Percentiles rank a stretch among this genome's conserved stretches.
These are phyloP conservation scores for Camellia japonica DNA, from an alignment of 148 eudicot species.

Conservation along the genomic window DNA sequence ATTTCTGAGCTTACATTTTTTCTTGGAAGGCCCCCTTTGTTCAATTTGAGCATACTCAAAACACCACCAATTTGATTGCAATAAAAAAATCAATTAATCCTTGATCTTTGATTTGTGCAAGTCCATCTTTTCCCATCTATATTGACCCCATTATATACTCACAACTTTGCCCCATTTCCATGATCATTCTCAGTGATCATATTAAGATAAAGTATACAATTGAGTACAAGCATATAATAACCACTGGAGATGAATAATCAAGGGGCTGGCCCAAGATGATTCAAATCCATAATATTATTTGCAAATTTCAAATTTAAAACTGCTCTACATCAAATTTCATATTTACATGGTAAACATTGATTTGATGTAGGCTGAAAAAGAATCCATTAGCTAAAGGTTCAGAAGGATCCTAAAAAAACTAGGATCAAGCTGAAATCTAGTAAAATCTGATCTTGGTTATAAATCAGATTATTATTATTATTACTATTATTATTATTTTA, in stretches of 20 bases:
- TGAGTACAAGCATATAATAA: background rate
- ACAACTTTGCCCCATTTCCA: background rate
- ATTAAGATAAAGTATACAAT: background rate
- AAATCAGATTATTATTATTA: too few species aligned
- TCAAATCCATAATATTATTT: background rate
- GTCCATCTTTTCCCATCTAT: background rate
- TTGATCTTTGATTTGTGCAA: background rate
- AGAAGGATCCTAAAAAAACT: background rate
- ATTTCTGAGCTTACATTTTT: too few species aligned
- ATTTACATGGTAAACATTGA: background rate
- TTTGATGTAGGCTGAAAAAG: background rate
- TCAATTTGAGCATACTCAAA: too few species aligned
- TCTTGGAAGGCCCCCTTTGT: too few species aligned
- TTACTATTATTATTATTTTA: too few species aligned
- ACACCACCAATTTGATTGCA: too few species aligned
- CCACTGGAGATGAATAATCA: background rate
- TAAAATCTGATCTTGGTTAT: too few species aligned
- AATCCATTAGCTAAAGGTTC: slow-evolving; percentile 6
- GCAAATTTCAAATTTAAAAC: background rate
- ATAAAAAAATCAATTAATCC: background rate
- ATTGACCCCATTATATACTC: background rate
- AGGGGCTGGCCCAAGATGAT: background rate
- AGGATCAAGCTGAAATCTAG: background rate
- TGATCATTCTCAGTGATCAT: background rate
- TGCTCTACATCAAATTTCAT: background rate